These are phyloP conservation scores for Podosphaera leucotricha DNA, from an alignment of 2,329 filamentous ascomycete species.

Conservation along the genomic window DNA sequence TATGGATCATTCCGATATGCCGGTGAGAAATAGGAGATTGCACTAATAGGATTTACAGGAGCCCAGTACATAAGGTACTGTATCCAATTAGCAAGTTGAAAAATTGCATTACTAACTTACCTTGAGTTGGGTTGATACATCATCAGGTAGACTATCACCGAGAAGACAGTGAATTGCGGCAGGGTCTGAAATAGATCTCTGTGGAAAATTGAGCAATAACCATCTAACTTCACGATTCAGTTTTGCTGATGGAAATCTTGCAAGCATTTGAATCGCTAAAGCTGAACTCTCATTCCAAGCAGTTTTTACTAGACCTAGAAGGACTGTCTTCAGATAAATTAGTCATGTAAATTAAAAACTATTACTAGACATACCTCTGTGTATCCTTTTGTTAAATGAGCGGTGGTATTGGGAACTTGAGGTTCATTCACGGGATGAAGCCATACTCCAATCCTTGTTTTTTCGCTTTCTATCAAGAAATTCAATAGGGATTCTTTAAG, in stretches of 20 bases:
- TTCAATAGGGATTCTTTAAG: constrained; percentile 67
- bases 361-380: constrained; percentile 17
- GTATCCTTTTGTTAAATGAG: constrained; percentile 17
- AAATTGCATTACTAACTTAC: constrained; percentile 20
- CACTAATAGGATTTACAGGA: constrained; percentile 76
- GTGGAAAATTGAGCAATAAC: constrained; percentile 60
- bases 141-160: constrained; percentile 48
- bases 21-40: constrained; percentile 80
- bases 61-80: constrained; percentile 85
- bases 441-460: constrained; percentile 70
- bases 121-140: constrained; percentile 70
- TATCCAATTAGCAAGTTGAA: constrained; percentile 13
- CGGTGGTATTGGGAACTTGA: constrained; percentile 20
- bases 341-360: constrained; percentile 1
- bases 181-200: constrained; percentile 58
- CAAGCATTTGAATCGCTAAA: constrained; percentile 64
- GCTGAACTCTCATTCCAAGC: constrained; percentile 74
- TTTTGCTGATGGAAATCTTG: constrained; percentile 53
- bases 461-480: constrained; percentile 63
- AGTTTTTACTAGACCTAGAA: constrained; percentile 39
- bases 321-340: constrained; percentile 18
- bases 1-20: constrained; percentile 80
- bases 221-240: constrained; percentile 55
- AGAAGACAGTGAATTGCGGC: constrained; percentile 68
- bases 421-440: constrained; percentile 53